A percentile compares a stretch with the other conserved stretches of the same genome.
Evolutionary conservation across 805 yeast genomes (phyloP).

Genomic region (Candida dajiaensis): DNA sequence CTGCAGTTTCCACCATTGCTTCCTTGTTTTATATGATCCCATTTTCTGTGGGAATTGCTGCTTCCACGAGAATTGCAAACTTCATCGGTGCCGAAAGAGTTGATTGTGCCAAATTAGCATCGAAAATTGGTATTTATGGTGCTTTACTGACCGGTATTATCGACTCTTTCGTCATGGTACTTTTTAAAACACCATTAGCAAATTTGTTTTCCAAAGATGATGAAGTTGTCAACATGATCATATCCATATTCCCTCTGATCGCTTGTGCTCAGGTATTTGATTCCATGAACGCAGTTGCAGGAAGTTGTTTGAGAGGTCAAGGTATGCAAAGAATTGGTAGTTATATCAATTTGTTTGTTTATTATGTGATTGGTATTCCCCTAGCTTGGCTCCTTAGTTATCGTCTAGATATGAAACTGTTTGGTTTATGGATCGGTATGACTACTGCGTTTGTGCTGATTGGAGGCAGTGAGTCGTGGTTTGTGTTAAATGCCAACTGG

Average conservation of each 20-base stretch:
- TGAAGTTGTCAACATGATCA: slow-evolving; percentile 50
- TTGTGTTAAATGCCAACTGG: slow-evolving; percentile 47
- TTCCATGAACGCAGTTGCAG: slow-evolving; percentile 64
- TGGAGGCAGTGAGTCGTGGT: slow-evolving; percentile 43
- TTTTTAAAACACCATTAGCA: slow-evolving; percentile 47
- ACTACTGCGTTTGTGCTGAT: slow-evolving; percentile 50
- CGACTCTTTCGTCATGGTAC: slow-evolving; percentile 45
- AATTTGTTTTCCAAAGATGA: slow-evolving; percentile 54
- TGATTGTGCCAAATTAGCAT: slow-evolving; percentile 39
- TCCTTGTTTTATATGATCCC: slow-evolving; percentile 65
- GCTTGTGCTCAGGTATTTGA: slow-evolving; percentile 69
- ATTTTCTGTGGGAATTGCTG: slow-evolving; percentile 64
- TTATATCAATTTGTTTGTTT: slow-evolving; percentile 55
- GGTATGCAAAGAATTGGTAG: slow-evolving; percentile 81
- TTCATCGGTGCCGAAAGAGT: slow-evolving; percentile 55
- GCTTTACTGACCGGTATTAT: slow-evolving; percentile 40
- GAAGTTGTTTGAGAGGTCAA: slow-evolving; percentile 81
- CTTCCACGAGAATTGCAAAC: slow-evolving; percentile 68
- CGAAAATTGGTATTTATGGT: slow-evolving; percentile 36
- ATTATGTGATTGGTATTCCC: slow-evolving; percentile 72
- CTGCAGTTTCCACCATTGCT: slow-evolving; percentile 61
- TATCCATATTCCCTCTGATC: slow-evolving; percentile 50
- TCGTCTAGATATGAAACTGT: slow-evolving; percentile 38
- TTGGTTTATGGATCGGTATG: slow-evolving; percentile 77
- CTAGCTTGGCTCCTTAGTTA: slow-evolving; percentile 54